phyloP scores from a whole-genome alignment of 352 stramenopile species.

The Globisporangium sylvaticum region DNA sequence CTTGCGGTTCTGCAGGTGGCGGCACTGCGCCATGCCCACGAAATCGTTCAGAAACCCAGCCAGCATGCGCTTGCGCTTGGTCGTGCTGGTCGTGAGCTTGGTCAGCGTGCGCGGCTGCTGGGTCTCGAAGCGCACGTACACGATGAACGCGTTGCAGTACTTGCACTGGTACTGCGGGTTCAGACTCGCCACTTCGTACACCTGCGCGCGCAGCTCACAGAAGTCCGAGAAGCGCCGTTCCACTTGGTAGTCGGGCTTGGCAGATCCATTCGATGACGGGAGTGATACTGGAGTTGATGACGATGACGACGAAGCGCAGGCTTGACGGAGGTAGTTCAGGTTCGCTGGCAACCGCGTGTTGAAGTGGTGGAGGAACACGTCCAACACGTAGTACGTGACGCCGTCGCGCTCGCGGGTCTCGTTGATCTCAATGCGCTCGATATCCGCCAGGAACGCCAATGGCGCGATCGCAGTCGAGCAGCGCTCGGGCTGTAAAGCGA shows the following conservation, averaged over 20 bases:
- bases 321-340: neutral
- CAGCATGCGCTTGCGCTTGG: constrained; percentile 48
- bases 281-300: neutral
- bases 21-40: constrained; percentile 40
- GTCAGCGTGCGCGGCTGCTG: constrained; percentile 39
- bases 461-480: neutral
- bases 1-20: constrained; percentile 31
- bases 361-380: constrained; percentile 12
- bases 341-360: constrained; percentile 3
- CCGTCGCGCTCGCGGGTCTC: constrained; percentile 5
- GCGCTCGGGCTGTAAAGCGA: neutral
- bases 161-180: constrained; percentile 1
- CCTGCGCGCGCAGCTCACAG: neutral
- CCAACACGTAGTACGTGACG: constrained; percentile 14
- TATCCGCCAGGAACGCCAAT: constrained; percentile 5
- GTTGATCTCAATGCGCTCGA: constrained; percentile 16
- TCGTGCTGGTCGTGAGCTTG: constrained; percentile 28
- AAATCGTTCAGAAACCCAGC: constrained; percentile 48
- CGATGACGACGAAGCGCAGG: neutral
- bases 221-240: constrained; percentile 8
- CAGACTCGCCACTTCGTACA: neutral
- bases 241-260: constrained; percentile 4
- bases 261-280: neutral
- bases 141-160: constrained; percentile 9
- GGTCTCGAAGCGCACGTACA: constrained; percentile 27